phyloP scores from a whole-genome alignment of 2,329 filamentous ascomycete genomes.

The Biscogniauxia mediterranea region DNA sequence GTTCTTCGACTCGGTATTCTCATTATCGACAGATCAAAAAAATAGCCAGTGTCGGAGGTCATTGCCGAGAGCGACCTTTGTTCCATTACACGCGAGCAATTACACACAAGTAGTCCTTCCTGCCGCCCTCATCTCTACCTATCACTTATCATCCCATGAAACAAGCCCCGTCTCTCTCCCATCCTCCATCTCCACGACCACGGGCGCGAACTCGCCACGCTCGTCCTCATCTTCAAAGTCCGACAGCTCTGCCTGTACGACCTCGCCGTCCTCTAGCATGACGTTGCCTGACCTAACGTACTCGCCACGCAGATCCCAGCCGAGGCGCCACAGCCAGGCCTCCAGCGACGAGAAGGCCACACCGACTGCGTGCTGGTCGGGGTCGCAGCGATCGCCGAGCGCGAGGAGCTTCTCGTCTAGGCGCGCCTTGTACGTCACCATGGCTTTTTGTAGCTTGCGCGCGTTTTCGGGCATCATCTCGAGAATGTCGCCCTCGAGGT shows the following conservation, averaged over 20 bases:
- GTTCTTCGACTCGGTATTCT: no score
- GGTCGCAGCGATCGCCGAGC: conserved; percentile 34
- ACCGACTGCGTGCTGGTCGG: conserved; percentile 44
- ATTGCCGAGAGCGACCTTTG: no score
- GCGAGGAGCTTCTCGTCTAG: conserved; percentile 47
- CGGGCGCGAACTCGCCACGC: conserved; percentile 51
- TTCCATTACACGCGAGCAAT: background rate
- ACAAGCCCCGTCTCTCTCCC: conserved; percentile 52
- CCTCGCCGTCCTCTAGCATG: conserved; percentile 53
- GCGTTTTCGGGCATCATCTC: conserved; percentile 35
- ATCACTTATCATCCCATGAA: conserved; percentile 39
- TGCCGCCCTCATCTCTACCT: background rate
- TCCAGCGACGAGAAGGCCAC: conserved; percentile 50
- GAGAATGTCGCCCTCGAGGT: conserved; percentile 46
- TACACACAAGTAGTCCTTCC: background rate
- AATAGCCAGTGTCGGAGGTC: background rate
- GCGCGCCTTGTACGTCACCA: conserved; percentile 54
- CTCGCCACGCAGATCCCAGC: conserved; percentile 55
- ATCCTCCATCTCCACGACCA: conserved; percentile 50
- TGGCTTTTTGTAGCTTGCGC: conserved; percentile 41
- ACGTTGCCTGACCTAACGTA: conserved; percentile 48
- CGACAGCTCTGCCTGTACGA: conserved; percentile 45
- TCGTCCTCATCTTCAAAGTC: conserved; percentile 56
- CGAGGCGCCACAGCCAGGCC: conserved; percentile 45
- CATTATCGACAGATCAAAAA: background rate